These are phyloP conservation scores for Geotrichum candidum DNA, from an alignment of 1,139 yeast genomes.

Conservation along the genomic window DNA sequence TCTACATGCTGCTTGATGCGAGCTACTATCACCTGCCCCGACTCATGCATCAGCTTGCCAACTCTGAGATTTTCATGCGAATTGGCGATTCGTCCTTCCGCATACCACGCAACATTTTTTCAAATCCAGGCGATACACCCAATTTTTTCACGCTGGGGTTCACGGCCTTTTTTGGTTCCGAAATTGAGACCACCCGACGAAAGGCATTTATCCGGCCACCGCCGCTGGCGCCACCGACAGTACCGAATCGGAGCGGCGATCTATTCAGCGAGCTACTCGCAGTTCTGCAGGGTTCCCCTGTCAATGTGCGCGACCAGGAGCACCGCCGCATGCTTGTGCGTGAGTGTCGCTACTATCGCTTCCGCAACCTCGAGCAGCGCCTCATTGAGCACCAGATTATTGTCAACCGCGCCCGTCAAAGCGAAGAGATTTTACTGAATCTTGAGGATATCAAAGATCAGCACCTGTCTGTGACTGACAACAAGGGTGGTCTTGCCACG, in stretches of 20 bases:
- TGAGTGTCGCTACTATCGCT: slow-evolving; percentile 75
- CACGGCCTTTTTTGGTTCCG: slow-evolving; percentile 47
- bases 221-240: slow-evolving; percentile 55
- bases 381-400: slow-evolving; percentile 48
- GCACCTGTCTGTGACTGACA: not conserved
- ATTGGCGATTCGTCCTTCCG: slow-evolving; percentile 59
- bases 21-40: slow-evolving; percentile 61
- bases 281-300: slow-evolving; percentile 49
- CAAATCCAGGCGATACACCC: slow-evolving; percentile 61
- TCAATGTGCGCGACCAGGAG: slow-evolving; percentile 44
- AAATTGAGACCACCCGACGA: slow-evolving; percentile 31
- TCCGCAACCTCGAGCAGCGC: slow-evolving; percentile 67
- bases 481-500: not conserved
- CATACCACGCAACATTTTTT: slow-evolving; percentile 51
- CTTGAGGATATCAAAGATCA: slow-evolving; percentile 40
- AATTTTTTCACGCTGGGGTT: slow-evolving; percentile 70
- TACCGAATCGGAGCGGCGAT: slow-evolving; percentile 50
- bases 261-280: slow-evolving; percentile 58
- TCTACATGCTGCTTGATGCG: slow-evolving; percentile 64
- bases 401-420: slow-evolving; percentile 46
- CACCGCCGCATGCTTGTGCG: slow-evolving; percentile 53
- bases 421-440: slow-evolving; percentile 53
- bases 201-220: slow-evolving; percentile 53
- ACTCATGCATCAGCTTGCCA: slow-evolving; percentile 46
- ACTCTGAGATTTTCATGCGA: slow-evolving; percentile 53